Base-by-base conservation (phyloP, 306 rosid species). In the Oemleria cerasiformis region DNA sequence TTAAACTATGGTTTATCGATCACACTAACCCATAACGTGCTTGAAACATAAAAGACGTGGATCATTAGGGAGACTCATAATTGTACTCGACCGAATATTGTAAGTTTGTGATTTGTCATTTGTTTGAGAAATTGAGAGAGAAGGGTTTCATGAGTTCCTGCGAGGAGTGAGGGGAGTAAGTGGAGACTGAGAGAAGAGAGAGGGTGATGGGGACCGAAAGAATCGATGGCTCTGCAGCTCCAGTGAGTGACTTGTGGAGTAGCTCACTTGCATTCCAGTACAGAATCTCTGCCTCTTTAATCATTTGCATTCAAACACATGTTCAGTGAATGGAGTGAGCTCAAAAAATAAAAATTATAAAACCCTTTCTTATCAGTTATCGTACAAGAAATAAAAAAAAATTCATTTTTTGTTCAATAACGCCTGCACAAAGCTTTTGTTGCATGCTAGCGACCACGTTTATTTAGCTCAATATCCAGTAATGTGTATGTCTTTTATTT, bases 161-260 rank as follows among this genome's bases (percentile, higher is more conserved):
- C 80, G 67, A 43, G 48, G 40, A 21, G 71, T 20, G 74, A 58
- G 63, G 74, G 79, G 50, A 76, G 66, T 47, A 76, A 84, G 88
- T 80, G 88, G 85, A 64, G 73, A 77, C 79, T 55, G 77, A 30
- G 83, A 72, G 77, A 85, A 16, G 70, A 57, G 74, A 48, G 41
- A 54, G 15, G 53, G 13, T 75, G 98, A 87, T 85, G 81, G 77
- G 77, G 96, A 92, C 98, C 68, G 73, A 73, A 71, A 96, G 85
- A 87, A 87, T 83, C 74, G 75, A 90, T 88, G 86, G 42, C 79
- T 72, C 90, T 84, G 87, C 36, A 30, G 36, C 87, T 71, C 82
- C 89, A 75, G 80, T 69, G 54, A 39, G 53, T 57, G 77, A 85
- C 73, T 68, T 40, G 39, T 34, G 40, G 34, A 40, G 47, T 42